Evolutionary conservation across 768 basidiomycete genomes (phyloP), one percentile per base, ranked within the genome.

Genomic region (Hygrophoropsis aurantiaca): DNA sequence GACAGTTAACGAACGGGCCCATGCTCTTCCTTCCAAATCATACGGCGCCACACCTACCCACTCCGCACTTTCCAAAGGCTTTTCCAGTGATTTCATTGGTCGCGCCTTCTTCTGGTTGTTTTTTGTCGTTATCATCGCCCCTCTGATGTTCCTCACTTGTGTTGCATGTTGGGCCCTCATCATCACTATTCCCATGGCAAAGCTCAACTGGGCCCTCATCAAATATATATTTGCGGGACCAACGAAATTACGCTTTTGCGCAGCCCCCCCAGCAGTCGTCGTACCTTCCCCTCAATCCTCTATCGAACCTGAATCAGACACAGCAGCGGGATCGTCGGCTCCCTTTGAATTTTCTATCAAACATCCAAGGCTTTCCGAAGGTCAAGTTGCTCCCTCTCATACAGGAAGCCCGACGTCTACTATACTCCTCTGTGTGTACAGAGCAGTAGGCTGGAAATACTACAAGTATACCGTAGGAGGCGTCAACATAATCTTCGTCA

Each of bases 401-500:
- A 80, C 79, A 10, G 87, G 87, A 16, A 82, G 80, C n/a, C 85
- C 86, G 2, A 79, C 77, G 26, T 88, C 92, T 35, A 97, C 90
- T 0, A 89, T 99, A 5, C 73, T 99, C 21, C 80, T 99, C 23
- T 99, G 97, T 70, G 95, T 88, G 4, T 98, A 98, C 65, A 84
- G 84, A 19, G 97, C 97, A 1, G 76, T 85, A 43, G 97, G 95
- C 2, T 72, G 82, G 58, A 79, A 94, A 64, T 98, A 97, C 70
- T 97, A 90, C 86, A 99, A 99, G 75, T 99, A 99, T 65, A 99
- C 97, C 5, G 80, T 99, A 41, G 93, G 97, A 16, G 97, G 97
- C 15, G 94, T 98, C 55, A 99, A 99, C 75, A 97, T 99, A 64
- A 69, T 98, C 50, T 98, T 99, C 68, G 82, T 99, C 70, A 97